Percentiles rank a stretch among this genome's conserved stretches.
Conservation (phyloP, 2,329 filamentous ascomycete species). For the Penicillium sp. region DNA sequence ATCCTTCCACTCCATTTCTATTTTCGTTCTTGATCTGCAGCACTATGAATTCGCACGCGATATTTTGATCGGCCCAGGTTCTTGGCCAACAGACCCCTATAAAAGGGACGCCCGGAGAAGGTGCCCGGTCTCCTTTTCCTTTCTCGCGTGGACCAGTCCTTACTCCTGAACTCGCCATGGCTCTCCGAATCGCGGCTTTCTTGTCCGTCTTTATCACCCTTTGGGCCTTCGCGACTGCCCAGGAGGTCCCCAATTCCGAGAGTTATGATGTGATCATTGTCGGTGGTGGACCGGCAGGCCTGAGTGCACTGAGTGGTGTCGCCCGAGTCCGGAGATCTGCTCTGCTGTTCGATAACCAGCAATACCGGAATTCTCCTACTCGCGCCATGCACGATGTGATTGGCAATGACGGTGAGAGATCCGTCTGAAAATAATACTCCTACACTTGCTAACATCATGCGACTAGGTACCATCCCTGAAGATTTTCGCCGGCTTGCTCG, state of each 20-base stretch:
- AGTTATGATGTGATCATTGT: constrained; percentile 55
- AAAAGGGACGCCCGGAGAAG: background rate
- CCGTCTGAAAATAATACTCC: background rate
- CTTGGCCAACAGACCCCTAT: background rate
- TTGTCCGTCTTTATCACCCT: constrained; percentile 24
- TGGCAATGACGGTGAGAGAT: constrained; percentile 53
- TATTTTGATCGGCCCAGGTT: background rate
- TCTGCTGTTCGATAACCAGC: constrained; percentile 53
- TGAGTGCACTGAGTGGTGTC: constrained; percentile 52
- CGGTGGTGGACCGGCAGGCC: constrained; percentile 54
- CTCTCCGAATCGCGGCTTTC: constrained; percentile 12
- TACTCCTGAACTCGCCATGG: constrained; percentile 6
- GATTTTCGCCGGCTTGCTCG: constrained; percentile 53
- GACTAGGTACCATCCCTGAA: constrained; percentile 33
- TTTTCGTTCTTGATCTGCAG: constrained; percentile 1
- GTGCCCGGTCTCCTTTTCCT: background rate
- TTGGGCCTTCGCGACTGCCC: constrained; percentile 17
- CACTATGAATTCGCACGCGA: background rate
- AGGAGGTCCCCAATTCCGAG: constrained; percentile 26
- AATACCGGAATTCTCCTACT: constrained; percentile 54
- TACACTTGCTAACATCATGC: background rate
- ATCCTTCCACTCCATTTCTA: background rate
- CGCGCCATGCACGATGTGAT: constrained; percentile 58
- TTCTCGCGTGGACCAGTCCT: background rate
- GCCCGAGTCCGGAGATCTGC: constrained; percentile 53